phyloP scores from a whole-genome alignment of 345 rosid genomes.

The Salix dunnii region DNA sequence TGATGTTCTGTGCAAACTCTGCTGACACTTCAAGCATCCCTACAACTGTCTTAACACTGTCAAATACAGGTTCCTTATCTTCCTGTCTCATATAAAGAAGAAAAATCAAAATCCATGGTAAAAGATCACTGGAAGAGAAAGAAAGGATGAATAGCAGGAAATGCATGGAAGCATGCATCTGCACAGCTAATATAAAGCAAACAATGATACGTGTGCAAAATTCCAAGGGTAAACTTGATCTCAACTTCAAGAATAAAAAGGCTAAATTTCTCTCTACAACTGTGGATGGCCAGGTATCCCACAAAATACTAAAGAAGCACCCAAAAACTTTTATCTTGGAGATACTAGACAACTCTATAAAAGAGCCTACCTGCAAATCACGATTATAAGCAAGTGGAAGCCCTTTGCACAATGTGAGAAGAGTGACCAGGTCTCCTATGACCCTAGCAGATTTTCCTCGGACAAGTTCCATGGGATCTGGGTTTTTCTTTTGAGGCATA shows the following conservation, averaged over 20 bases:
- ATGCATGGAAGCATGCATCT: not conserved
- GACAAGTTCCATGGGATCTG: slow-evolving; percentile 98
- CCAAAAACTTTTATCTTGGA: not conserved
- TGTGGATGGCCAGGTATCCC: not conserved
- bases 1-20: slow-evolving; percentile 81
- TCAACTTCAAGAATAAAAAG: not conserved
- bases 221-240: not conserved
- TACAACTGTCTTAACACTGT: slow-evolving; percentile 72
- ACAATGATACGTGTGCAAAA: not conserved
- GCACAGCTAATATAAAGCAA: not conserved
- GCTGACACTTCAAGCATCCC: slow-evolving; percentile 96
- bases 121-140: not conserved
- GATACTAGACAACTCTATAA: not conserved
- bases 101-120: not conserved
- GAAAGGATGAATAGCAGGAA: not conserved
- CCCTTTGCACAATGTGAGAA: slow-evolving; percentile 88
- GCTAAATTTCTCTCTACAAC: not conserved
- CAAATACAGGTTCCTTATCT: slow-evolving; percentile 91
- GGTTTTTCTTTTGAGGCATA: slow-evolving; percentile 99
- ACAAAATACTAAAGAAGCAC: not conserved
- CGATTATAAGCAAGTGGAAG: slow-evolving; percentile 96
- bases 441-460: slow-evolving; percentile 90
- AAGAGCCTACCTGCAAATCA: slow-evolving; percentile 68
- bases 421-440: slow-evolving; percentile 76
- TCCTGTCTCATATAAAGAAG: slow-evolving; percentile 46